Conservation (phyloP, 176 grass and related monocot species). For the Pontederia paniculata region DNA sequence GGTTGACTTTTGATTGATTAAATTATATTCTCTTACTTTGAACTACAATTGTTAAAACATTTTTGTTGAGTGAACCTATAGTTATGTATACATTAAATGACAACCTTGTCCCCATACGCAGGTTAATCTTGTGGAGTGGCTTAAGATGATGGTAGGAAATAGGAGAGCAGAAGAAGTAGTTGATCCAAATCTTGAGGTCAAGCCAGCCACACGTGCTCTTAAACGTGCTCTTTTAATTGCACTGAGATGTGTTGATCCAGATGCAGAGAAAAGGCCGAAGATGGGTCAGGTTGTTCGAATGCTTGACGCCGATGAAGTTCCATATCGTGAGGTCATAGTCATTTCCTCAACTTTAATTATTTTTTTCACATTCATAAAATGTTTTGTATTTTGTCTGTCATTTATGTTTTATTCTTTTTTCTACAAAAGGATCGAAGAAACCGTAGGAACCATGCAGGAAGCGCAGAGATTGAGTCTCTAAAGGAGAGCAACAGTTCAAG, state of each 20-base stretch:
- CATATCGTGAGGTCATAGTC: conserved; percentile 49
- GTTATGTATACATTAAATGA: not conserved
- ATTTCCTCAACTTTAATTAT: conserved; percentile 3
- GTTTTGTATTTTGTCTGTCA: too few species aligned
- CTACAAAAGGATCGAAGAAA: conserved; percentile 44
- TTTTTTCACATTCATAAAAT: too few species aligned
- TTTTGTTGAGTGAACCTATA: too few species aligned
- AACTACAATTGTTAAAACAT: too few species aligned
- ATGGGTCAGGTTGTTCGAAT: conserved; percentile 78
- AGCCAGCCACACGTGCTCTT: conserved; percentile 43
- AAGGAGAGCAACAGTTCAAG: conserved; percentile 36
- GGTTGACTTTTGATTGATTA: too few species aligned
- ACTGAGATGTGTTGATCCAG: conserved; percentile 69
- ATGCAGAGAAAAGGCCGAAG: conserved; percentile 76
- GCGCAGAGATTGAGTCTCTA: conserved; percentile 50
- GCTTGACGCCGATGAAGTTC: conserved; percentile 71
- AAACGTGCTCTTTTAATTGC: conserved; percentile 58
- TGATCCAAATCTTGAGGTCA: conserved; percentile 42
- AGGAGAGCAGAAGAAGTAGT: conserved; percentile 71
- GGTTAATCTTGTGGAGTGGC: conserved; percentile 88
- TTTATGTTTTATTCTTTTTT: not conserved
- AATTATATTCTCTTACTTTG: too few species aligned
- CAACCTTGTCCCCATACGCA: not conserved
- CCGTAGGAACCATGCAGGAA: conserved; percentile 45
- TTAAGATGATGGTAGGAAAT: conserved; percentile 68